A percentile compares a stretch with the other conserved stretches of the same genome.
phyloP scores from a whole-genome alignment of 352 stramenopile species.

The Aphanomyces euteiches region DNA sequence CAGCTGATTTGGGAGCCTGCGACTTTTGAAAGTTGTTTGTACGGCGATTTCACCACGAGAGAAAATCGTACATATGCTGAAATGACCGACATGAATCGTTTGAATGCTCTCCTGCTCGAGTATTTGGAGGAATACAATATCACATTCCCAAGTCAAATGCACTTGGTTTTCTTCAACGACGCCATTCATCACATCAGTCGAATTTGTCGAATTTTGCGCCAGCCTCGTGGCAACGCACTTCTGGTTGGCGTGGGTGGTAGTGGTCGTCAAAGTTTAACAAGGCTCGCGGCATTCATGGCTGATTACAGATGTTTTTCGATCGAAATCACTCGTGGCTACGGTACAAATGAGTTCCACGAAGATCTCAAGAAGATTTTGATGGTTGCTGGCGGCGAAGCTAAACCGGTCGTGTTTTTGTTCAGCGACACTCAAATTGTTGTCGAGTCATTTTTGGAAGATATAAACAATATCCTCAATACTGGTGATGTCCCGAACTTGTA shows the following conservation, averaged over 20 bases:
- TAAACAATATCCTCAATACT: conserved; percentile 94
- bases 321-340: conserved; percentile 90
- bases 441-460: conserved; percentile 92
- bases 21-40: conserved; percentile 81
- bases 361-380: conserved; percentile 91
- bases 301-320: conserved; percentile 90
- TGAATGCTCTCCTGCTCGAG: conserved; percentile 79
- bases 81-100: conserved; percentile 57
- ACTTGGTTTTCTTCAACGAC: conserved; percentile 94
- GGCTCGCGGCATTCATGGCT: conserved; percentile 88
- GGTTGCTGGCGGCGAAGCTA: conserved; percentile 80
- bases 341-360: conserved; percentile 88
- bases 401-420: conserved; percentile 90
- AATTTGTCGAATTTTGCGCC: conserved; percentile 89
- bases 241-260: conserved; percentile 90
- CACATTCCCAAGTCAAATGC: conserved; percentile 89
- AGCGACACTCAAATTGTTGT: conserved; percentile 91
- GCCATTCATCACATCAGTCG: conserved; percentile 92
- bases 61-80: conserved; percentile 73
- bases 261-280: conserved; percentile 87
- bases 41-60: conserved; percentile 86
- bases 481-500: conserved; percentile 93
- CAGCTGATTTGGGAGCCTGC: conserved; percentile 55
- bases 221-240: conserved; percentile 88
- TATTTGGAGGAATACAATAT: conserved; percentile 95